Percentiles rank a stretch among this genome's conserved stretches.
phyloP scores from a whole-genome alignment of 768 basidiomycete species.

The Russula brevipes region DNA sequence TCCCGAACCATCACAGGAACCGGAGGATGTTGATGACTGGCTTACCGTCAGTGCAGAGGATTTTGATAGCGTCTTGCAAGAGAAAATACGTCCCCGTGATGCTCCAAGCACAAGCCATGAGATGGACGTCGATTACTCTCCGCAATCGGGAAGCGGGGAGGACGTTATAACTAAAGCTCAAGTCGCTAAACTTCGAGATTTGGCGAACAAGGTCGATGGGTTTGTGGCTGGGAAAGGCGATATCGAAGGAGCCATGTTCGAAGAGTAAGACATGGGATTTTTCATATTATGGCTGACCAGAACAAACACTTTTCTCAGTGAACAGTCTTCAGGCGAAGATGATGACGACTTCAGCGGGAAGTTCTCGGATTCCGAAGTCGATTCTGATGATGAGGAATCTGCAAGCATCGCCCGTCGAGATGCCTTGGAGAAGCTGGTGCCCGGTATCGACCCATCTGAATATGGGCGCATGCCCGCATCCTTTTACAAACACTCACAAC shows the following conservation, averaged over 20 bases:
- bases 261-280: conserved; percentile 57
- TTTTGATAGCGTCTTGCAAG: conserved; percentile 68
- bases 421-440: conserved; percentile 77
- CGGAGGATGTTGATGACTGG: conserved; percentile 84
- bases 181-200: conserved; percentile 60
- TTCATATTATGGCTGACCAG: background rate
- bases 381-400: conserved; percentile 26
- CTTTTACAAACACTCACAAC: conserved; percentile 66
- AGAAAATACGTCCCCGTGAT: conserved; percentile 30
- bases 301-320: conserved; percentile 38
- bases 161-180: conserved; percentile 57
- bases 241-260: conserved; percentile 82
- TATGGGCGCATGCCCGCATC: conserved; percentile 85
- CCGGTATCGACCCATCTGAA: conserved; percentile 70
- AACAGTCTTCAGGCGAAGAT: conserved; percentile 40
- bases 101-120: conserved; percentile 27
- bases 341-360: conserved; percentile 42
- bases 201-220: conserved; percentile 81
- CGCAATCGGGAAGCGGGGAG: conserved; percentile 35
- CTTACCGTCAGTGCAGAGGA: conserved; percentile 70
- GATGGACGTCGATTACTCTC: conserved; percentile 47
- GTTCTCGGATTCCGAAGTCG: conserved; percentile 33
- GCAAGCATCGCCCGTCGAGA: conserved; percentile 45
- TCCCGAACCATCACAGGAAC: conserved; percentile 29
- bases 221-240: conserved; percentile 91